Evolutionary conservation across 768 basidiomycete species (phyloP), one percentile per base, ranked within the genome.

Genomic region (Tricholoma flavovirens): DNA sequence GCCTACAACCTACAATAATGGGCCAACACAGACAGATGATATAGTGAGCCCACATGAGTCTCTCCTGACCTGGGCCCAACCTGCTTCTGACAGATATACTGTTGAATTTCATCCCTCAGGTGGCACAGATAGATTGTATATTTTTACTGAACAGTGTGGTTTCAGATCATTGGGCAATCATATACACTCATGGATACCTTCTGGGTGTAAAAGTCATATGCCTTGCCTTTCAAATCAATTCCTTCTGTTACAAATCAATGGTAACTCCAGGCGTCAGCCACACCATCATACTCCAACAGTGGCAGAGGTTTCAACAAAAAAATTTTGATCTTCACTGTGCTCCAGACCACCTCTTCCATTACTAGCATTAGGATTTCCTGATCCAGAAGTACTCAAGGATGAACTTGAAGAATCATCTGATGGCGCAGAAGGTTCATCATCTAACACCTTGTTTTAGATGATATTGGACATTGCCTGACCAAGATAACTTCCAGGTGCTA

Each of bases 181-280:
- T 65, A 54, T 0, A 63, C 54, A 5, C 65, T 64, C 1, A 56
- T 49, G 0, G 72, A 59, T 0, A 75, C 51, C 11, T 62, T 51
- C 33, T 57, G 33, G n/a, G 53, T 57, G 43, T 51, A 59, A 22
- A 59, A 62, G 2, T 49, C 19, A 17, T 54, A 48, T 0, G 59
- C 61, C 24, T 57, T 62, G 19, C 56, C 54, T 10, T 22, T 53
- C 40, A 61, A 38, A 6, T 36, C 55, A 10, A 10, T 56, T 9
- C 55, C 40, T 19, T 56, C 48, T 2, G 49, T 51, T 5, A 50
- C 50, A 24, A 56, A 56, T 5, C 49, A 29, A 21, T 56, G 55
- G 15, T 40, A 51, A n/a, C 17, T 21, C 2, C 36, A 22, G 0
- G 49, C 21, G 29, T 51, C 50, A 14, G 55, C 48, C 3, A 5